These are phyloP conservation scores for Amylocarpus encephaloides DNA, from an alignment of 2,329 filamentous ascomycete genomes.

Conservation along the genomic window DNA sequence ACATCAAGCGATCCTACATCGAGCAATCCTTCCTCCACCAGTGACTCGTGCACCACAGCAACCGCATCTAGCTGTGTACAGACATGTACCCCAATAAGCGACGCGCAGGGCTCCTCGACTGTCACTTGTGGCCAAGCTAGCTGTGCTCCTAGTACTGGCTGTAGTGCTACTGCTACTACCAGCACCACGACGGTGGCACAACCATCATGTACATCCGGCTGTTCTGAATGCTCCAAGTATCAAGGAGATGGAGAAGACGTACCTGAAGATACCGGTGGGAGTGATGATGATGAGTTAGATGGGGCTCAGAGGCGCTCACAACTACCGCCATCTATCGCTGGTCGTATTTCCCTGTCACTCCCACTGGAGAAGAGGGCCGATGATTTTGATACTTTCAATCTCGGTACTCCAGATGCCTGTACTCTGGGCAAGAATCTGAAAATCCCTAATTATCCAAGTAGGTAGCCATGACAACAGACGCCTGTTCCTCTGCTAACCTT, in stretches of 20 bases:
- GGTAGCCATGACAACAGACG: background rate
- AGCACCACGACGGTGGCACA: background rate
- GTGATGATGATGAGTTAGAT: background rate
- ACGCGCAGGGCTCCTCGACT: background rate
- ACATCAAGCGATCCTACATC: background rate
- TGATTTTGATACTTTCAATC: constrained; percentile 7
- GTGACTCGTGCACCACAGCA: background rate
- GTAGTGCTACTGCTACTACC: background rate
- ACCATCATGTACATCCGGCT: constrained; percentile 1
- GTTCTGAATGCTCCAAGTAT: constrained; percentile 1
- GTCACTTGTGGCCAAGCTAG: background rate
- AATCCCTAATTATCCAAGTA: constrained; percentile 7
- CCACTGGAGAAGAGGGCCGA: constrained; percentile 1
- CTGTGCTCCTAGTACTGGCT: background rate
- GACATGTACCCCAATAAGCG: background rate
- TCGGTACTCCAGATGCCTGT: background rate
- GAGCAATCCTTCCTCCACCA: background rate
- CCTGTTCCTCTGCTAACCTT: background rate
- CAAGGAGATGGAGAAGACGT: constrained; percentile 5
- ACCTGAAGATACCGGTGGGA: constrained; percentile 4
- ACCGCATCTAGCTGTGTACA: background rate
- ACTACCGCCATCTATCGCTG: background rate
- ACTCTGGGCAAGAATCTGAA: background rate
- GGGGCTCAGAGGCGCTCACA: background rate
- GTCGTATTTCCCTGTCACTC: background rate